Percentiles rank a stretch among this genome's conserved stretches.
phyloP scores from a whole-genome alignment of 179 eudicot genomes.

The Beta lomatogona region DNA sequence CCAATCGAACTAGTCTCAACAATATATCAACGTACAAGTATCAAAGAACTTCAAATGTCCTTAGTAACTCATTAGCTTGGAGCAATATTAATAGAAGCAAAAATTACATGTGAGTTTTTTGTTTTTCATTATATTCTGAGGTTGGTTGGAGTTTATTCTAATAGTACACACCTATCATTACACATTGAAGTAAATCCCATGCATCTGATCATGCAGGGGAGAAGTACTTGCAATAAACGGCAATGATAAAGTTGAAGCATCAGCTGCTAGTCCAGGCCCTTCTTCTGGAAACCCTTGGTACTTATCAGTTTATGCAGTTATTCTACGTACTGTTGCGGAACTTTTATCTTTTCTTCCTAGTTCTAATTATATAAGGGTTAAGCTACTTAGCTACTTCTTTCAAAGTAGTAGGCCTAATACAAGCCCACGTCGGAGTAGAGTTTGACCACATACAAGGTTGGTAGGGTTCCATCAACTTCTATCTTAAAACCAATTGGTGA shows the following conservation, averaged over 20 bases:
- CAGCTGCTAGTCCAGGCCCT: background rate
- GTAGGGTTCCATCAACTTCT: too few species aligned
- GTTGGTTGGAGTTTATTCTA: background rate
- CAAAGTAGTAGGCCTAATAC: too few species aligned
- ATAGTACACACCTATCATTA: background rate
- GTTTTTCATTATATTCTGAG: background rate
- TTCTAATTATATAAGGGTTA: too few species aligned
- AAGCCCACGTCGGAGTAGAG: too few species aligned
- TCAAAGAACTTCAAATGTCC: background rate
- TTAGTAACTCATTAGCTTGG: background rate
- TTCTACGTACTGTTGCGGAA: too few species aligned
- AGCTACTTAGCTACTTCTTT: too few species aligned
- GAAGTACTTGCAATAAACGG: background rate
- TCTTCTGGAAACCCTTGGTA: constrained; percentile 18
- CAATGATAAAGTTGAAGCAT: background rate
- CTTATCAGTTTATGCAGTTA: background rate
- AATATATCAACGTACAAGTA: background rate
- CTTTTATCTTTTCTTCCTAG: too few species aligned
- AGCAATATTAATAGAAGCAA: background rate
- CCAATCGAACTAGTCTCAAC: background rate
- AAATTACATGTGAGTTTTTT: constrained; percentile 8
- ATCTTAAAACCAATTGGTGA: too few species aligned
- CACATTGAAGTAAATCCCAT: background rate
- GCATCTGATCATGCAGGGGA: constrained; percentile 12
- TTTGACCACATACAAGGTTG: too few species aligned